Percentiles rank a stretch among this genome's conserved stretches.
phyloP scores from a whole-genome alignment of 192 early-diverging fungal genomes.

The Backusella psychrophila region DNA sequence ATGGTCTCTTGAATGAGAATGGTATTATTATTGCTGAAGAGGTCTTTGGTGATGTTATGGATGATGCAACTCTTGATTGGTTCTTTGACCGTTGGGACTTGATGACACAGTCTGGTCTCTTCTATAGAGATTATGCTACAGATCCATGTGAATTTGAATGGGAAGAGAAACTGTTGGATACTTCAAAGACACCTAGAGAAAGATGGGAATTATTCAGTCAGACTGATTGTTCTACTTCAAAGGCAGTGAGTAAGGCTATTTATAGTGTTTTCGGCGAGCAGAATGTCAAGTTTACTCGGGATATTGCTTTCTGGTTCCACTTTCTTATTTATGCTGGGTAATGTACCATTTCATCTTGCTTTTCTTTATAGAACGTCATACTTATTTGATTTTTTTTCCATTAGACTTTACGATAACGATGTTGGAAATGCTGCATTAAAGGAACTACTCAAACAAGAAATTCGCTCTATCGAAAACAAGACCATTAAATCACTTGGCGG shows the following conservation, averaged over 20 bases:
- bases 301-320: not conserved
- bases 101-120: not conserved
- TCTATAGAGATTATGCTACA: not conserved
- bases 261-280: not conserved
- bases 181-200: not conserved
- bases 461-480: not conserved
- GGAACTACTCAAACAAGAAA: not conserved
- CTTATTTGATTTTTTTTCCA: not conserved
- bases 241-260: not conserved
- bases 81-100: slow-evolving; percentile 17
- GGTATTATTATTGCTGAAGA: slow-evolving; percentile 15
- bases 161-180: not conserved
- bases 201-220: not conserved
- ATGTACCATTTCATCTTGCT: not conserved
- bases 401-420: not conserved
- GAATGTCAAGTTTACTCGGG: not conserved
- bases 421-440: not conserved
- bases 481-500: not conserved
- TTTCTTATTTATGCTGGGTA: slow-evolving; percentile 1
- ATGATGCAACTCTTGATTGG: not conserved
- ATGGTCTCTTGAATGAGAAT: not conserved
- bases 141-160: not conserved
- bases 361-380: not conserved
- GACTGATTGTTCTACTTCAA: not conserved
- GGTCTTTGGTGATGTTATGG: not conserved